Conservation (phyloP, 148 eudicot species). For the Fagopyrum tataricum region DNA sequence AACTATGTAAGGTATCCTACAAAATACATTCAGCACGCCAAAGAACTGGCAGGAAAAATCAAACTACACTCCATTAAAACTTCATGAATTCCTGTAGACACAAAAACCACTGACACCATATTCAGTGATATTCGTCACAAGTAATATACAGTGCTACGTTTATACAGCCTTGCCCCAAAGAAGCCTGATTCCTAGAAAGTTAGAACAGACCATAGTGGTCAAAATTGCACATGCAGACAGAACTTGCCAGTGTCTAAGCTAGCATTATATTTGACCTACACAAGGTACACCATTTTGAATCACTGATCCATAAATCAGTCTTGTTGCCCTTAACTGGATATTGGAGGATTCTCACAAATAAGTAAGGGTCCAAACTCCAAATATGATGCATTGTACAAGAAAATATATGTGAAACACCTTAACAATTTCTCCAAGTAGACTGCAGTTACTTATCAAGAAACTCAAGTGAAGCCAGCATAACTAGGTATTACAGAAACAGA, state of each 20-base stretch:
- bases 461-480: neutral
- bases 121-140: neutral
- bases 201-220: neutral
- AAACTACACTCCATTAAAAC: neutral
- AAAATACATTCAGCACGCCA: neutral
- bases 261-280: neutral
- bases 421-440: neutral
- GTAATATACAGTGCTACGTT: neutral
- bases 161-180: constrained; percentile 3
- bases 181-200: neutral
- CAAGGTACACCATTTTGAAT: neutral
- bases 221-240: neutral
- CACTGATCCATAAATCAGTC: neutral
- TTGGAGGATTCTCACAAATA: neutral
- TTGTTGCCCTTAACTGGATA: neutral
- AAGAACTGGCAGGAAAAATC: neutral
- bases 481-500: neutral
- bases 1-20: neutral
- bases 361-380: neutral
- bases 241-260: neutral
- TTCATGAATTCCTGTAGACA: neutral
- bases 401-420: neutral
- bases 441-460: neutral
- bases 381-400: neutral
- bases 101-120: neutral